Evolutionary conservation across 1,284 basidiomycete species (phyloP).

Genomic region (Phylloporus sp.): DNA sequence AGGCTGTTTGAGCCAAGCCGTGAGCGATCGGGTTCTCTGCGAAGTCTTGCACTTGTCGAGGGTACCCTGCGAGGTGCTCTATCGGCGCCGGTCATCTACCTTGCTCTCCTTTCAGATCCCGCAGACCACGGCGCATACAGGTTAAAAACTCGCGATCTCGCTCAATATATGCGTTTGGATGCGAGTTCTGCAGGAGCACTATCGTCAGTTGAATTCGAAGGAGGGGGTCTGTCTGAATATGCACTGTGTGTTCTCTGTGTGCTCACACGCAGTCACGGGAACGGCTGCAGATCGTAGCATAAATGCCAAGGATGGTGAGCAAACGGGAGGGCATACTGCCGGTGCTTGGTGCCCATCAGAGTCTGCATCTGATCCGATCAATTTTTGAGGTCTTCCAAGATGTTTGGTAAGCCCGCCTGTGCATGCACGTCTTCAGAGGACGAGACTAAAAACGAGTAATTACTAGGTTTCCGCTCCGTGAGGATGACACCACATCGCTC

Average conservation of each 20-base stretch:
- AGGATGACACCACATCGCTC: conserved; percentile 92
- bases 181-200: conserved; percentile 93
- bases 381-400: conserved; percentile 87
- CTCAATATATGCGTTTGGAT: conserved; percentile 95
- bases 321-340: conserved; percentile 16
- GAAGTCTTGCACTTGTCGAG: conserved; percentile 97
- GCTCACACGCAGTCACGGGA: conserved; percentile 41
- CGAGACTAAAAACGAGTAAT: conserved; percentile 33
- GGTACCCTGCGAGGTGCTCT: conserved; percentile 72
- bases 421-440: not conserved
- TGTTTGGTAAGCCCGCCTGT: conserved; percentile 85
- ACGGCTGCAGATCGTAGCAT: conserved; percentile 35
- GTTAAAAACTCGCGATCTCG: conserved; percentile 88
- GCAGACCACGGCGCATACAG: conserved; percentile 86
- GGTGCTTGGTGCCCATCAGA: conserved; percentile 25
- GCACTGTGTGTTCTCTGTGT: conserved; percentile 21
- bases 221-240: conserved; percentile 47
- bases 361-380: conserved; percentile 50
- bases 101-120: conserved; percentile 84
- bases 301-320: conserved; percentile 22
- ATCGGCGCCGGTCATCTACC: conserved; percentile 84
- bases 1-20: conserved; percentile 97
- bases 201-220: conserved; percentile 82
- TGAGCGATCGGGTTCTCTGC: conserved; percentile 91
- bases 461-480: conserved; percentile 87